phyloP scores from a whole-genome alignment of 2,329 filamentous ascomycete species.

The Aspergillus fijiensis region DNA sequence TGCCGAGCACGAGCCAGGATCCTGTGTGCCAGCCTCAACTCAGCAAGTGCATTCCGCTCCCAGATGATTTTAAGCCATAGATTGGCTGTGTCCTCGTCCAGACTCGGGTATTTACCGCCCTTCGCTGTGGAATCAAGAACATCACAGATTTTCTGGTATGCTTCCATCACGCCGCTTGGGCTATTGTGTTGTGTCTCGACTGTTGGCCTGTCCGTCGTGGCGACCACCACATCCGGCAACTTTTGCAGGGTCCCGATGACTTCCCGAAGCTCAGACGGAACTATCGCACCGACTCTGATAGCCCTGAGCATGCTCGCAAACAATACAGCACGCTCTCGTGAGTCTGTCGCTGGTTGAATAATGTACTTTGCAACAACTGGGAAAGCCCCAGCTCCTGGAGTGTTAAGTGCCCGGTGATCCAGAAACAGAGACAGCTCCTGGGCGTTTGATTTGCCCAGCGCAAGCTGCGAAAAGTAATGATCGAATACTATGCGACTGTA shows the following conservation, averaged over 20 bases:
- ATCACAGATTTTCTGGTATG: slow-evolving; percentile 37
- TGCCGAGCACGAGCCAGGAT: slow-evolving; percentile 32
- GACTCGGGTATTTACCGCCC: slow-evolving; percentile 34
- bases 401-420: slow-evolving; percentile 38
- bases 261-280: neutral
- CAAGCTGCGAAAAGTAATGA: slow-evolving; percentile 27
- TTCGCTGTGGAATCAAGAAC: slow-evolving; percentile 35
- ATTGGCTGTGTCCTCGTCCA: slow-evolving; percentile 30
- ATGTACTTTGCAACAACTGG: slow-evolving; percentile 26
- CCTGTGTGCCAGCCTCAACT: slow-evolving; percentile 28
- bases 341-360: slow-evolving; percentile 19
- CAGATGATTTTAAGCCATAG: slow-evolving; percentile 34
- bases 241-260: neutral
- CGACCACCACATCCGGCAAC: neutral
- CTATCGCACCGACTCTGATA: neutral
- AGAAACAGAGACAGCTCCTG: slow-evolving; percentile 34
- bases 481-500: slow-evolving; percentile 39
- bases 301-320: neutral
- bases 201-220: neutral
- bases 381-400: slow-evolving; percentile 38
- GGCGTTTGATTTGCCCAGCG: slow-evolving; percentile 11
- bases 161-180: slow-evolving; percentile 17
- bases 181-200: slow-evolving; percentile 1
- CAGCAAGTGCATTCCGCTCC: slow-evolving; percentile 12
- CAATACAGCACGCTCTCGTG: neutral